A percentile compares a stretch with the other conserved stretches of the same genome.
These are phyloP conservation scores for Comarum palustre DNA, from an alignment of 306 rosid genomes.

Conservation along the genomic window DNA sequence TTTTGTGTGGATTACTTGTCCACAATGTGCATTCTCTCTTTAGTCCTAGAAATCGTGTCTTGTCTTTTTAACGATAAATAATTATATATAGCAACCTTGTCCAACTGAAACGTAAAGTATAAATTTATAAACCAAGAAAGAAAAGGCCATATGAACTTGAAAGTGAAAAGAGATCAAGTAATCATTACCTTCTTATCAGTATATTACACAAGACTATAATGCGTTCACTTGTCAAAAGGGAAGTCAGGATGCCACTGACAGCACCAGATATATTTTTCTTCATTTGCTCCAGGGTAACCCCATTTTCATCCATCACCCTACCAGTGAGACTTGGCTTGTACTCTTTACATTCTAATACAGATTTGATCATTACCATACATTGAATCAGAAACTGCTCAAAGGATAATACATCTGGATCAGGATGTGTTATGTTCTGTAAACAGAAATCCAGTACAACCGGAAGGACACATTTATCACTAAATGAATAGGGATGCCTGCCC, in stretches of 20 bases:
- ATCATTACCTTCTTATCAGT: constrained; percentile 74
- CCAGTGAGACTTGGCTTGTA: constrained; percentile 83
- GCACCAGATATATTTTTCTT: constrained; percentile 78
- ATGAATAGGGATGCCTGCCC: constrained; percentile 85
- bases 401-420: constrained; percentile 63
- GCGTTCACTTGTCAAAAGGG: constrained; percentile 81
- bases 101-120: background rate
- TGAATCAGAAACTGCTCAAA: constrained; percentile 92
- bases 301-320: constrained; percentile 86
- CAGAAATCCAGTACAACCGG: constrained; percentile 74
- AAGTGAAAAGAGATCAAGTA: constrained; percentile 10
- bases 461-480: constrained; percentile 83
- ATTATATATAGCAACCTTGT: background rate
- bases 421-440: constrained; percentile 79
- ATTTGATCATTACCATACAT: constrained; percentile 91
- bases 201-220: constrained; percentile 64
- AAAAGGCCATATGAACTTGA: constrained; percentile 22
- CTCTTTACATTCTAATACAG: constrained; percentile 87
- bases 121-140: constrained; percentile 19
- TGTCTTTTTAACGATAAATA: background rate
- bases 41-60: background rate
- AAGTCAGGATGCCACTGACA: constrained; percentile 70
- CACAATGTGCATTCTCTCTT: constrained; percentile 2
- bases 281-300: constrained; percentile 67
- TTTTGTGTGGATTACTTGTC: background rate